phyloP scores from a whole-genome alignment of 2,329 filamentous ascomycete genomes.

The Colletotrichum sp. region DNA sequence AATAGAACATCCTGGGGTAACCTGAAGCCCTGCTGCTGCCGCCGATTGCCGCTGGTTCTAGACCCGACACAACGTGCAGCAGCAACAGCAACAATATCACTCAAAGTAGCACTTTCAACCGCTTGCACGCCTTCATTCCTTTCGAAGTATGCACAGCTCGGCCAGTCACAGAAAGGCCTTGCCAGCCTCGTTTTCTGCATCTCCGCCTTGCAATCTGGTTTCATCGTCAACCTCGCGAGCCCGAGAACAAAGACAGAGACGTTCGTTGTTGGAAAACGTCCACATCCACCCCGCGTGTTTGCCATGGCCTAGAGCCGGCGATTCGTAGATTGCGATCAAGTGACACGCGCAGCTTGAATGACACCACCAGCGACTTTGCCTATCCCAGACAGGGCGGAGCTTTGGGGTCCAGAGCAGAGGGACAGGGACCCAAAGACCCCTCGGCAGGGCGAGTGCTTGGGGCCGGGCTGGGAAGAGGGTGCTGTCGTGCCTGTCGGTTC shows the following conservation, averaged over 20 bases:
- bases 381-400: conserved; percentile 1
- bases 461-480: not conserved
- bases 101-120: not conserved
- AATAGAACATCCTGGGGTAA: not conserved
- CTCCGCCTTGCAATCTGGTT: not conserved
- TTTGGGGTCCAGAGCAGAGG: not conserved
- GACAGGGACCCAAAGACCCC: not conserved
- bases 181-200: not conserved
- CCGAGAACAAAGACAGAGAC: not conserved
- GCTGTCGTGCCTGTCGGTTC: not conserved
- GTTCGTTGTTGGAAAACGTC: not conserved
- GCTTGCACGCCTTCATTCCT: not conserved
- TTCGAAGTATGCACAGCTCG: not conserved
- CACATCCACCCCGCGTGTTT: not conserved
- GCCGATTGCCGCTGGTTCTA: not conserved
- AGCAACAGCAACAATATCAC: not conserved
- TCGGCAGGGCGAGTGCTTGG: not conserved
- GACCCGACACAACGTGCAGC: not conserved
- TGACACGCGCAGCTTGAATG: conserved; percentile 4
- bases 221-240: not conserved
- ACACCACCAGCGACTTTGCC: conserved; percentile 10
- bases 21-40: not conserved
- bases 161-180: not conserved
- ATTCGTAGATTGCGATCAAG: conserved; percentile 5
- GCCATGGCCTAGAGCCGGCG: not conserved